Percentiles rank a stretch among this genome's conserved stretches.
phyloP scores from a whole-genome alignment of 257 asterid species.

The Forsythia suspensa region DNA sequence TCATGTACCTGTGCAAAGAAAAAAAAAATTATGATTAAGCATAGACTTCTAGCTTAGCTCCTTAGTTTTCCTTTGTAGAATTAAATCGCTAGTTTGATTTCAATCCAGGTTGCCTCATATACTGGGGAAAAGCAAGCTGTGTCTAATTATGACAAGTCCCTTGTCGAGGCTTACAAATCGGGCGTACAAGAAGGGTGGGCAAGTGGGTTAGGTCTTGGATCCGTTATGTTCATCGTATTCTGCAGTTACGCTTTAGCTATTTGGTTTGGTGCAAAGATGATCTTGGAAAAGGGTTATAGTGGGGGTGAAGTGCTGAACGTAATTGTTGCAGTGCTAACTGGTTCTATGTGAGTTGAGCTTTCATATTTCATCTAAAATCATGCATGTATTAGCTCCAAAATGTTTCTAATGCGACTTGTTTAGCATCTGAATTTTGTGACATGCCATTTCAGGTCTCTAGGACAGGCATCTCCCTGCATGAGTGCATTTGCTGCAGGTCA shows the following conservation, averaged over 20 bases:
- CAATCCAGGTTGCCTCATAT: conserved; percentile 64
- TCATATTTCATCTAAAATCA: neutral
- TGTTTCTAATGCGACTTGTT: neutral
- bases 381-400: neutral
- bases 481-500: conserved; percentile 67
- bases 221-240: conserved; percentile 45
- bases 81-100: neutral
- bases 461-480: conserved; percentile 72
- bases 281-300: conserved; percentile 60
- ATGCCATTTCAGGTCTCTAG: conserved; percentile 52
- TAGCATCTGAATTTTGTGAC: neutral
- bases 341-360: conserved; percentile 50
- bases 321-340: conserved; percentile 57
- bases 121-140: conserved; percentile 71
- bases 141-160: conserved; percentile 53
- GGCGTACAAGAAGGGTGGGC: conserved; percentile 62
- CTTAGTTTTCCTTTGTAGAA: neutral
- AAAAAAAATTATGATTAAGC: too few species aligned
- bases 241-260: conserved; percentile 65
- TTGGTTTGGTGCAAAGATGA: conserved; percentile 72
- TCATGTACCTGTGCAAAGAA: too few species aligned
- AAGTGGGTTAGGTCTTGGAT: conserved; percentile 64
- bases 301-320: conserved; percentile 72
- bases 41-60: neutral
- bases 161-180: conserved; percentile 46